Base-by-base conservation (phyloP, 106 monocot species). In the Triglochin maritima region DNA sequence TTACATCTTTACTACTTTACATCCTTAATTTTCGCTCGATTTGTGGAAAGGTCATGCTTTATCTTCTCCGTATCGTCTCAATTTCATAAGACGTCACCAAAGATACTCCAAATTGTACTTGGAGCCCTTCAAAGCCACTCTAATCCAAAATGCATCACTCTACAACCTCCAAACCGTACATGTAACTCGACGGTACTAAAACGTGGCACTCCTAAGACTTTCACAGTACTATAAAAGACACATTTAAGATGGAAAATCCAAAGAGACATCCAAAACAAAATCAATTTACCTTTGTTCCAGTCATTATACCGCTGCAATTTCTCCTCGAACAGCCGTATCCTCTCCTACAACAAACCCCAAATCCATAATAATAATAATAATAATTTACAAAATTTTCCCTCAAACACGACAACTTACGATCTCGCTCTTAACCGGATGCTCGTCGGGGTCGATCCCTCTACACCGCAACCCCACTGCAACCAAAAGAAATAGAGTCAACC, bases 381-480 rank as follows among this genome's bases (percentile, higher is more conserved):
- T 29, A 44, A 55, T 41, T 52, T 41, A 9, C 4, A 68, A 16
- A 44, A 17, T 43, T 59, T 29, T 13, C 4, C 3, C 9, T 17
- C 15, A 41, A 17, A 17, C 6, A 17, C 59, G 41, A 3, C 8
- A 59, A 46, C 86, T 76, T 76, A 94, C 94, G 58, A 87, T 64
- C 76, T 94, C 94, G 57, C 81, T 76, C 47, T 69, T 78, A 46
- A 94, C 76, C 2, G 94, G 71, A 59, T 94, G 94, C 14, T 85
- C 77, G 12, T 89, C 87, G 8, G 87, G 77, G 5, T 66, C 60
- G 62, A 89, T 72, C 41, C 94, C 94, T 15, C 54, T 77, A 50
- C 89, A 94, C 56, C 94, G 79, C 81, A 94, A 72, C 68, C 82
- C 74, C 74, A 84, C 93, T 94, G 74, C 64, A 68, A 48, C 62